Evolutionary conservation across 2,329 filamentous ascomycete species (phyloP).

Genomic region (Paraphoma sp.): DNA sequence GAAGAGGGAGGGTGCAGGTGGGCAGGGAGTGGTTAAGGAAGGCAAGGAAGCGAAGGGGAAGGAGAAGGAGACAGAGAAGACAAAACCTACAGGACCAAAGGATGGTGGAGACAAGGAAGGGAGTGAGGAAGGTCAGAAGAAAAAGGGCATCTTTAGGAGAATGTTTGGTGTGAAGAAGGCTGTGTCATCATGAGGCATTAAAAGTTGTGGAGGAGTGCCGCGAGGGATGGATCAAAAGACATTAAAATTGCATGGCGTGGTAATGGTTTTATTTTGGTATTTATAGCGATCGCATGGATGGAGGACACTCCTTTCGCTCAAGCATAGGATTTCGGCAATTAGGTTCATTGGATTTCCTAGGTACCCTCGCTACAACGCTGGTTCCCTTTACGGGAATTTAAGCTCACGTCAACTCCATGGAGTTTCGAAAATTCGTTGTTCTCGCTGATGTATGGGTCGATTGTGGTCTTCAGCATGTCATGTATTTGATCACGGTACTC

Average conservation of each 20-base stretch:
- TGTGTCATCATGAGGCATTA: not conserved
- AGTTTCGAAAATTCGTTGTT: too few species aligned
- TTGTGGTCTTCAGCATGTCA: too few species aligned
- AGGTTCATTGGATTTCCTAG: not conserved
- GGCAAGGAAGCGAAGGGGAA: slow-evolving; percentile 4
- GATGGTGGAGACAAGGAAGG: slow-evolving; percentile 4
- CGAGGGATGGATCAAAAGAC: too few species aligned
- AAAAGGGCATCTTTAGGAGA: slow-evolving; percentile 23
- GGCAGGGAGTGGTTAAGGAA: slow-evolving; percentile 1
- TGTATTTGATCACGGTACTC: too few species aligned
- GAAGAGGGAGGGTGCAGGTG: not conserved
- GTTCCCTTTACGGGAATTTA: too few species aligned
- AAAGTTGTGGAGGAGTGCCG: too few species aligned
- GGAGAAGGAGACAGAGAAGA: slow-evolving; percentile 11
- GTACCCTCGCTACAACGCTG: not conserved
- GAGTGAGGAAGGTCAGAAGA: slow-evolving; percentile 1
- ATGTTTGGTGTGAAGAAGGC: slow-evolving; percentile 16
- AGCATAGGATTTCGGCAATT: too few species aligned
- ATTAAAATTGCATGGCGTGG: too few species aligned
- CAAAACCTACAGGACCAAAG: too few species aligned
- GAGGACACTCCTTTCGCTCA: not conserved
- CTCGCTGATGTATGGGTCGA: too few species aligned
- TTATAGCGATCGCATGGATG: not conserved
- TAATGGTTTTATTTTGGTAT: not conserved
- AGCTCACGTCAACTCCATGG: too few species aligned